phyloP scores from a whole-genome alignment of 805 yeast species.

The Tetrapisispora arboricola region DNA sequence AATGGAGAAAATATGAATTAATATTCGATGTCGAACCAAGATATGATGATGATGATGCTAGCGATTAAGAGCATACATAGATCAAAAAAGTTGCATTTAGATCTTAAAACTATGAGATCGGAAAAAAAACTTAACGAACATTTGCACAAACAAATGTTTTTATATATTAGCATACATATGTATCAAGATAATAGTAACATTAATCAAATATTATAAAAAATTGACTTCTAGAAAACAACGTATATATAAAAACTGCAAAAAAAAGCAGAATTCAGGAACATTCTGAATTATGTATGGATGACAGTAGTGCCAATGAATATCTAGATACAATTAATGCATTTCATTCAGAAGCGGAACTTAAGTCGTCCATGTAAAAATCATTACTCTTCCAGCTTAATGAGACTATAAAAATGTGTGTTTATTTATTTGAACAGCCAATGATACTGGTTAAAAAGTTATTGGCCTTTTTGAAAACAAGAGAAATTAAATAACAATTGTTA shows the following conservation, averaged over 20 bases:
- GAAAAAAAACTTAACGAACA: background rate
- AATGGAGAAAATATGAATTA: slow-evolving; percentile 29
- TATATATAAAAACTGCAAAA: too few species aligned
- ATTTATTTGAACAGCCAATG: slow-evolving; percentile 19
- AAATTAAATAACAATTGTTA: background rate
- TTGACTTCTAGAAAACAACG: background rate
- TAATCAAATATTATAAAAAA: too few species aligned
- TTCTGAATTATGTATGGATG: slow-evolving; percentile 14
- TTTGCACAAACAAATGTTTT: too few species aligned
- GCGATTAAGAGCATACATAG: slow-evolving; percentile 15
- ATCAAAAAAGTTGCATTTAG: background rate
- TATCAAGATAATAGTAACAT: too few species aligned
- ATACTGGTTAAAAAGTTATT: slow-evolving; percentile 18
- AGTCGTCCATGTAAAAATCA: slow-evolving; percentile 12
- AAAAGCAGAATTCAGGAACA: background rate
- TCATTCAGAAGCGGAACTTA: slow-evolving; percentile 19
- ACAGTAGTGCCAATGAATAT: slow-evolving; percentile 20
- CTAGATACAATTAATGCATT: slow-evolving; percentile 1
- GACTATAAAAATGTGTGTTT: slow-evolving; percentile 18
- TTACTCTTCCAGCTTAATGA: slow-evolving; percentile 24
- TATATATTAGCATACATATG: too few species aligned
- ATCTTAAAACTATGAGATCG: background rate
- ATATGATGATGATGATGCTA: slow-evolving; percentile 21
- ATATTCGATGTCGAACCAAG: slow-evolving; percentile 29
- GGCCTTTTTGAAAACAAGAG: background rate